Conservation (phyloP, 345 rosid genomes). For the Eucalyptus microcorys region DNA sequence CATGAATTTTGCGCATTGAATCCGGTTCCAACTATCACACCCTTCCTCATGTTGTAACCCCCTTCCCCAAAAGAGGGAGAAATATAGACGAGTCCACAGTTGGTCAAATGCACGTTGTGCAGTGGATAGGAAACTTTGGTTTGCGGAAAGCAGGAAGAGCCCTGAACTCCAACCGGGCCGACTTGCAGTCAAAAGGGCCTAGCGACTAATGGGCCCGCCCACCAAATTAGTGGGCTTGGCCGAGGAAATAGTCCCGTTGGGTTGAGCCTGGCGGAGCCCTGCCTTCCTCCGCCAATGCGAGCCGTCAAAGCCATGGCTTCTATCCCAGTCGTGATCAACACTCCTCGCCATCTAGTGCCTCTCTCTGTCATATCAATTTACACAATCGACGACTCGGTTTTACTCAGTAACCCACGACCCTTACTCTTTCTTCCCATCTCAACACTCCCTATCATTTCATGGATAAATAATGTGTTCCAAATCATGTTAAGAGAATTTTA, state of each 20-base stretch:
- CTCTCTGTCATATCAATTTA: neutral
- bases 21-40: neutral
- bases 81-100: neutral
- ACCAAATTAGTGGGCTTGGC: neutral
- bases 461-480: neutral
- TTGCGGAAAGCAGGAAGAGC: neutral
- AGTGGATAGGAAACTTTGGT: neutral
- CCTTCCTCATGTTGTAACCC: neutral
- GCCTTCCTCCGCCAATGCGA: neutral
- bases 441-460: neutral
- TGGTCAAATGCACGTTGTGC: neutral
- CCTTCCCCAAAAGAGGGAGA: neutral
- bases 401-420: neutral
- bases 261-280: neutral
- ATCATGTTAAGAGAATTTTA: neutral
- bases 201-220: neutral
- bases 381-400: neutral
- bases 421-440: neutral
- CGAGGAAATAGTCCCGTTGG: neutral
- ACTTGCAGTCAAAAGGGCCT: neutral
- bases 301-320: neutral
- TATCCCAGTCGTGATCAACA: rapidly evolving
- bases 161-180: neutral
- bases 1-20: neutral
- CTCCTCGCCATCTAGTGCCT: neutral